Conservation (phyloP, 805 yeast species). For the Zygosaccharomyces lentus region DNA sequence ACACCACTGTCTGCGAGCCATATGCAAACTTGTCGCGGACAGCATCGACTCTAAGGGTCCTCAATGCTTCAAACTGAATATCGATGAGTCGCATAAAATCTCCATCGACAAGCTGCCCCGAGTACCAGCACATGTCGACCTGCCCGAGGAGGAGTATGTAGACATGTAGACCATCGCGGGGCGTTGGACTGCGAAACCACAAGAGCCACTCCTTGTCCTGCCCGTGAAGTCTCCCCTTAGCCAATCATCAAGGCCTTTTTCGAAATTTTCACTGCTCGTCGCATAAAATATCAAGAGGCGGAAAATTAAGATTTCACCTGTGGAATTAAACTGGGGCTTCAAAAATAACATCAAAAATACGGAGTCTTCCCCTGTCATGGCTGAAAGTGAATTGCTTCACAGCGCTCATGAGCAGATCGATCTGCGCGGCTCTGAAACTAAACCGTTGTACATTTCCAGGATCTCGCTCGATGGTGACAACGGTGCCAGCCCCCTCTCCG, state of each 20-base stretch:
- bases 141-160: background rate
- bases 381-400: constrained; percentile 1
- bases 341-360: background rate
- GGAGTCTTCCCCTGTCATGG: background rate
- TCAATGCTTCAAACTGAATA: constrained; percentile 20
- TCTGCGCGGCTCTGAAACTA: constrained; percentile 14
- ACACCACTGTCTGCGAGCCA: constrained; percentile 20
- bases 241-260: constrained; percentile 3
- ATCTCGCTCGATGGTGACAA: constrained; percentile 22
- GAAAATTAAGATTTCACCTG: background rate
- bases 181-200: background rate
- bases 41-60: constrained; percentile 7
- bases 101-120: constrained; percentile 9
- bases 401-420: constrained; percentile 6
- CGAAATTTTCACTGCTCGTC: background rate
- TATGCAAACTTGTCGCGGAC: constrained; percentile 13
- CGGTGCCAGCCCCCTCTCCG: constrained; percentile 34
- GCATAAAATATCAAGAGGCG: constrained; percentile 1
- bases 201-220: background rate
- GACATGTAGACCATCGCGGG: background rate
- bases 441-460: constrained; percentile 22
- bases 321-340: background rate
- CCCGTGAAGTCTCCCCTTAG: background rate
- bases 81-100: constrained; percentile 16
- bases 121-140: constrained; percentile 16